Evolutionary conservation across 2,329 filamentous ascomycete genomes (phyloP), one percentile per base, ranked within the genome.

Genomic region (Aureobasidium sp.): DNA sequence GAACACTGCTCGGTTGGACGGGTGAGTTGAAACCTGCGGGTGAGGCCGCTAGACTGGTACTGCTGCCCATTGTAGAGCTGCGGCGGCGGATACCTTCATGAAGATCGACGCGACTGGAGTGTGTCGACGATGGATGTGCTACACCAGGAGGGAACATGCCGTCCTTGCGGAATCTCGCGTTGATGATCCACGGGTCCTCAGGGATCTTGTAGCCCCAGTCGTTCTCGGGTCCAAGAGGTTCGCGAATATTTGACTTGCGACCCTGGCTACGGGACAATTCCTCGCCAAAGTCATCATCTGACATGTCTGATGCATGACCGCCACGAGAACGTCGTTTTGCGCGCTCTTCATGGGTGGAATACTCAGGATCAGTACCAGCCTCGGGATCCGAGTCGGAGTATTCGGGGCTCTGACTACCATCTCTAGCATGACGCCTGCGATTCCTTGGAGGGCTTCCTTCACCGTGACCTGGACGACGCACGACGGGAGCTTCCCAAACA

Each of bases 151-250:
- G 78, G 62, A 79, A 84, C 83, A 85, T 85, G 80, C 91, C 89
- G 66, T 90, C 84, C 67, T 94, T 95, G 65, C 87, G 82, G 82
- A 96, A 94, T 53, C 93, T 88, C 30, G 94, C 91, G 65, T 89
- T 87, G 71, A 97, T 95, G 65, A 95, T 90, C 92, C 92, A 97
- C 11, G 92, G 90, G 69, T 97, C 93, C 62, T 90, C 91, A 0
- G 92, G 91, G n/a, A 97, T 83, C 66, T 85, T 86, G 74, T 96
- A 96, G 64, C 88, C 84, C 67, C 75, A 81, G 67, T 81, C 78
- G 64, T 81, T 79, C 68, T 73, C 75, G 13, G 74, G 71, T 21
- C 77, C 77, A 63, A 76, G 75, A 30, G 76, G 73, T 62, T 74
- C 74, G 55, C 74, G 73, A 1, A 60, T n/a, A 27, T 60, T 32